Conservation (phyloP, 1,139 yeast species). For the Yamadazyma spencermartinsiae region DNA sequence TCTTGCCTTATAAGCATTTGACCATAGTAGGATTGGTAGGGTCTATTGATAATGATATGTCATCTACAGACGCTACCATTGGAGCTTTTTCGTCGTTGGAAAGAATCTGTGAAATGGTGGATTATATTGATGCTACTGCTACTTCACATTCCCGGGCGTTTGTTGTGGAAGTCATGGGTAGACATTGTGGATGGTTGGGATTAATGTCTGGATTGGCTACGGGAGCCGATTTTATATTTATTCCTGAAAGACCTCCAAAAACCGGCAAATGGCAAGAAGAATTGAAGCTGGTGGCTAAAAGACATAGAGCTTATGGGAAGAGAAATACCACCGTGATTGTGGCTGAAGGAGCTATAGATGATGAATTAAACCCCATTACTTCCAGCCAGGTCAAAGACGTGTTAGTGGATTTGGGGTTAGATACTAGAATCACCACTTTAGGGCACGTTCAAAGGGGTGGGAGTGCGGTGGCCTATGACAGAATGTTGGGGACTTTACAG, state of each 20-base stretch:
- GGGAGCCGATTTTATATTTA: conserved; percentile 77
- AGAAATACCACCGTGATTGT: conserved; percentile 79
- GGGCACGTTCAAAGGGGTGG: conserved; percentile 91
- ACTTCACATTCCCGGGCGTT: conserved; percentile 82
- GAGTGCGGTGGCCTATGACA: conserved; percentile 77
- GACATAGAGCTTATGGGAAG: conserved; percentile 71
- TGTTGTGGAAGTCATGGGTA: conserved; percentile 87
- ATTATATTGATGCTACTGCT: conserved; percentile 83
- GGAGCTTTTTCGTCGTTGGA: conserved; percentile 80
- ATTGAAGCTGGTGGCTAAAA: conserved; percentile 60
- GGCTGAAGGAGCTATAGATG: conserved; percentile 80
- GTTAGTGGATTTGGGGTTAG: conserved; percentile 69
- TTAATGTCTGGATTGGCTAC: conserved; percentile 82
- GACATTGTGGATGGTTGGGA: conserved; percentile 89
- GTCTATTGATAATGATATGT: conserved; percentile 83
- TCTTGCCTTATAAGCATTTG: conserved; percentile 53
- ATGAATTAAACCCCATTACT: conserved; percentile 63
- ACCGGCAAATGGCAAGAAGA: conserved; percentile 65
- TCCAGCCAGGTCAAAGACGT: conserved; percentile 68
- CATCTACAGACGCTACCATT: conserved; percentile 77
- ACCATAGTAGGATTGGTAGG: conserved; percentile 81
- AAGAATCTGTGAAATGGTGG: conserved; percentile 75
- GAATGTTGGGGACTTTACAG: conserved; percentile 74
- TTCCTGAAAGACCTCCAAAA: conserved; percentile 75
- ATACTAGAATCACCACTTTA: conserved; percentile 74